Evolutionary conservation across 73 alveolate species (phyloP), one percentile per base, ranked within the genome.

Genomic region (Strombidium stylifer): DNA sequence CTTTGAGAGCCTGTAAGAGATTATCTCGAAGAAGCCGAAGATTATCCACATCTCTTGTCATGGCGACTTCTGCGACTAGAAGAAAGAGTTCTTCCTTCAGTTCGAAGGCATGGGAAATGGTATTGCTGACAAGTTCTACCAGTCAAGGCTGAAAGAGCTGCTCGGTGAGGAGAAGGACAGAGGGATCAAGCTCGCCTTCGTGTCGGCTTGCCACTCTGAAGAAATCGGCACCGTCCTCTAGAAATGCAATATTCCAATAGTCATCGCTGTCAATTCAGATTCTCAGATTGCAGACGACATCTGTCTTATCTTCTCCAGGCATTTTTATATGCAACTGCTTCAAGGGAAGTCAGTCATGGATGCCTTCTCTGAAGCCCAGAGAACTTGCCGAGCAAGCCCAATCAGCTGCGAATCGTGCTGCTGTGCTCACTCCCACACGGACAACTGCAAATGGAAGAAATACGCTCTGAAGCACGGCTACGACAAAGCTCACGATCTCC

Each of bases 1-100:
- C 26, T 24, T 52, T 46, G 79, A 73, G 1, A 37, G 53, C 37
- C 31, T 73, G 6, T 19, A 25, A 20, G 62, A 47, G 14, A 28
- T 73, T 12, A 1, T 61, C 11, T 11, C 16, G 11, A 25, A 14
- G 16, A 61, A 62, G 40, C 86, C 86, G 3, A 73, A 61, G 50
- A 27, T 73, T 10, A 32, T 73, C 14, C 86, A 73, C 18, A 42
- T 73, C 25, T 48, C 72, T 45, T 73, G 86, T 31, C 86, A 73
- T 32, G 86, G 86, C 21, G 71, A 73, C 54, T 73, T 32, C 28
- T 56, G 41, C 35, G 14, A 20, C 3, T 20, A 12, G n/a, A 40
- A 26, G 21, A 41, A 51, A 6, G 35, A 35, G 14, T 73, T 39
- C 53, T 65, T 45, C 15, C 62, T 73, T 10, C 80, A 78, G 2